phyloP scores from a whole-genome alignment of 306 rosid species.

The Glycine tomentella region DNA sequence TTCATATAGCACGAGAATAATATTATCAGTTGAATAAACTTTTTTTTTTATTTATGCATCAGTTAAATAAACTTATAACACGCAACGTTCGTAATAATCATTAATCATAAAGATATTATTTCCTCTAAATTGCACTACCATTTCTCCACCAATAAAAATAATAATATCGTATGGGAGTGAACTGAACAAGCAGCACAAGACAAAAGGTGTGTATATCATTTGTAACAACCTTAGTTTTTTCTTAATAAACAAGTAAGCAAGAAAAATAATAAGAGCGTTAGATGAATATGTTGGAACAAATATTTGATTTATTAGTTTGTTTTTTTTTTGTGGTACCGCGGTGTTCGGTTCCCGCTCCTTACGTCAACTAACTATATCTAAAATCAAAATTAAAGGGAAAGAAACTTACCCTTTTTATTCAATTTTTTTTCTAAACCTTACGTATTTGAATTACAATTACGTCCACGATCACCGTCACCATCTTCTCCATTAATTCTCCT shows the following conservation, averaged over 20 bases:
- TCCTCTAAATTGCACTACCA: neutral
- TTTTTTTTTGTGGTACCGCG: conserved; percentile 26
- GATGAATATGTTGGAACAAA: neutral
- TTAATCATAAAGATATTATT: neutral
- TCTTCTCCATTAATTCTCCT: conserved; percentile 1
- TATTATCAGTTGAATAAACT: neutral
- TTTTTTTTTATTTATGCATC: too few species aligned
- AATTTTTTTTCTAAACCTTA: neutral
- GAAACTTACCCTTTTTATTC: neutral
- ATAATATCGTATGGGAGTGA: neutral
- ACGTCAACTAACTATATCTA: conserved; percentile 29
- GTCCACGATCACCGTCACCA: neutral
- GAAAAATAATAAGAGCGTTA: neutral
- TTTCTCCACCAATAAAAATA: neutral
- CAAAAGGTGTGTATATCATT: neutral
- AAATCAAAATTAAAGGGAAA: conserved; percentile 17
- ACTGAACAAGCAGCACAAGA: neutral
- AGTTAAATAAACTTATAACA: neutral
- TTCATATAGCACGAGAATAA: neutral
- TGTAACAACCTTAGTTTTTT: conserved; percentile 1
- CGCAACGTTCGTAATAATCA: neutral
- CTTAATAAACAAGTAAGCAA: neutral
- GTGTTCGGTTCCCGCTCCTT: conserved; percentile 46
- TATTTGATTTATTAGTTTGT: neutral
- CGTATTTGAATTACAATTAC: neutral